Base-by-base conservation (phyloP, 345 rosid genomes). In the Zanthoxylum bungeanum region DNA sequence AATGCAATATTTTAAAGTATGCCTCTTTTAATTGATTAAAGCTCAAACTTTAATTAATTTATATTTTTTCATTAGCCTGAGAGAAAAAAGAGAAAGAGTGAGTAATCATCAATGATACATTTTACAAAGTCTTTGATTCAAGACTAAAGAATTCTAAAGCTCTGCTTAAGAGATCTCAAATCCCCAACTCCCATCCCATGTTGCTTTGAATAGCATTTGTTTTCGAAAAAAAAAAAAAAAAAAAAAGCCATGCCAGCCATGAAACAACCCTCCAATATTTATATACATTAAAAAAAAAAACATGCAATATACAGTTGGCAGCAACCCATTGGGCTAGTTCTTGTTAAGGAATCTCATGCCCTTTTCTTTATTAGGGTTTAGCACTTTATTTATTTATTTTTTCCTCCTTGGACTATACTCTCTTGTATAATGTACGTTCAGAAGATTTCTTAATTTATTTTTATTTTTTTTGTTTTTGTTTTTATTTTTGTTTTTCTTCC, bases 151-250 rank as follows among this genome's bases (percentile, higher is more conserved):
- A 85, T 64, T 60, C 17, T 40, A 63, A 76, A n/a, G 40, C 71
- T 40, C 66, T 74, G 69, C 24, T 56, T 66, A 66, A 60, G 80
- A 69, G 78, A 76, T 79, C 78, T 79, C 73, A 76, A 76, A 79
- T 84, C 77, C 76, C 72, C 73, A 70, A 25, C 70, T 72, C 73
- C 70, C 77, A 72, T 79, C 81, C 78, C 71, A 79, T 75, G 82
- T 77, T 79, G 78, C 74, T 75, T 55, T 57, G 74, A 66, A 69
- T 70, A 70, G 60, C 64, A 68, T 64, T 69, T 34, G 70, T 69
- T 71, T 75, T 75, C 76, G 80, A 46, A 68, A 12, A 22, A 75
- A 61, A 75, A 63, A 19, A 21, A 28, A 36, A 22, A 10, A 34
- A 22, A 30, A 9, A 58, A 66, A 73, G 70, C 79, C 79, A 80